A percentile compares a stretch with the other conserved stretches of the same genome.
Evolutionary conservation across 495 filamentous ascomycete genomes (phyloP).

Genomic region (Lentithecium fluviatile): DNA sequence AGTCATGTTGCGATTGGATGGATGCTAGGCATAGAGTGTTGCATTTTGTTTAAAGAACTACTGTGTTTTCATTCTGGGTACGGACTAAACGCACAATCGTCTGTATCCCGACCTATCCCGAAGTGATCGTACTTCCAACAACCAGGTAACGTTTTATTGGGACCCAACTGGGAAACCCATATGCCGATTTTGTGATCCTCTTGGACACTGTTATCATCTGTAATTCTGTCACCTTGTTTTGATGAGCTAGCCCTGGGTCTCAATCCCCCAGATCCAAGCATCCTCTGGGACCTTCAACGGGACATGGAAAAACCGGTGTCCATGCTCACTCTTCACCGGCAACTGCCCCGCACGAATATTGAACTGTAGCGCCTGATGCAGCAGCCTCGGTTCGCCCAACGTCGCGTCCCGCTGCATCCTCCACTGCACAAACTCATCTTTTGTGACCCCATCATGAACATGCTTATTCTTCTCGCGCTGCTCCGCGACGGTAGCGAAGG

Average conservation of each 20-base stretch:
- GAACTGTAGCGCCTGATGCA: slow-evolving; percentile 58
- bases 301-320: slow-evolving; percentile 47
- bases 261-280: slow-evolving; percentile 10
- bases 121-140: no score
- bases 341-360: slow-evolving; percentile 57
- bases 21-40: no score
- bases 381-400: slow-evolving; percentile 51
- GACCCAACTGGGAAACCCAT: no score
- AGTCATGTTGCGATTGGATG: no score
- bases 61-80: no score
- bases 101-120: no score
- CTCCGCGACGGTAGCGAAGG: slow-evolving; percentile 54
- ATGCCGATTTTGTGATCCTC: no score
- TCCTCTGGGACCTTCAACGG: slow-evolving; percentile 44
- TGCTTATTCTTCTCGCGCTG: slow-evolving; percentile 55
- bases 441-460: slow-evolving; percentile 44
- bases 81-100: no score
- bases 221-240: no score
- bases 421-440: slow-evolving; percentile 52
- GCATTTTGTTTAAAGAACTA: no score
- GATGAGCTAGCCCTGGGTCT: slow-evolving; percentile 8
- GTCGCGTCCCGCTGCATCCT: slow-evolving; percentile 49
- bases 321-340: slow-evolving; percentile 39
- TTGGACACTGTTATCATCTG: no score
- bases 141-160: no score